Percentiles rank a stretch among this genome's conserved stretches.
phyloP scores from a whole-genome alignment of 176 grass and related monocot genomes.

The Phyllostachys edulis region DNA sequence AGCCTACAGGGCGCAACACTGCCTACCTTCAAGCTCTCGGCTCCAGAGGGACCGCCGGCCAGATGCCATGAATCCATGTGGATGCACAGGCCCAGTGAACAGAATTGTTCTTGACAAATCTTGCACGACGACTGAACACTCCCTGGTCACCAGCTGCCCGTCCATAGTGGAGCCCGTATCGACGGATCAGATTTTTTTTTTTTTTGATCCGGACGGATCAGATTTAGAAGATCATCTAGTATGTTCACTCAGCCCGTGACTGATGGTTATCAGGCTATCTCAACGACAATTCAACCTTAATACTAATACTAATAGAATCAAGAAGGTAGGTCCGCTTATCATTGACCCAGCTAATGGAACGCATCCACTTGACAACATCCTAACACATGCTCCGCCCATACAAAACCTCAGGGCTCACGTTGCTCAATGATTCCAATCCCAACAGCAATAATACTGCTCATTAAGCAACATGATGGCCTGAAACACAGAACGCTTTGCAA shows the following conservation, averaged over 20 bases:
- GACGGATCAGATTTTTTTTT: neutral
- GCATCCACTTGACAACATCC: neutral
- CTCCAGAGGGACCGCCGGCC: constrained; percentile 12
- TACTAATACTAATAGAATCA: neutral
- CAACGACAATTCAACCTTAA: neutral
- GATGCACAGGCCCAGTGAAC: constrained; percentile 26
- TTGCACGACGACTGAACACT: neutral
- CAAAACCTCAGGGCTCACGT: neutral
- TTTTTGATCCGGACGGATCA: neutral
- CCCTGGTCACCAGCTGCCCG: neutral
- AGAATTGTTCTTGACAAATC: constrained; percentile 11
- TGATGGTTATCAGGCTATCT: neutral
- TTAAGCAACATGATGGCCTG: constrained; percentile 8
- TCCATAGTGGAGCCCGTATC: neutral
- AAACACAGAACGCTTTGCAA: constrained; percentile 21
- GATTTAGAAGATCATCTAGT: neutral
- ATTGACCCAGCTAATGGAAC: constrained; percentile 2
- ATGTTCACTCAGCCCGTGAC: neutral
- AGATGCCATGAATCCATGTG: constrained; percentile 41
- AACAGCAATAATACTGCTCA: constrained; percentile 30
- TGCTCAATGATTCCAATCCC: constrained; percentile 6
- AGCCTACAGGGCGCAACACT: constrained; percentile 12
- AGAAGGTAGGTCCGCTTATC: neutral
- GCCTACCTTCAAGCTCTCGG: constrained; percentile 10
- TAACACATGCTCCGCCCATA: neutral